Evolutionary conservation across 2,329 filamentous ascomycete genomes (phyloP), one percentile per base, ranked within the genome.

Genomic region (Fusarium longipes): DNA sequence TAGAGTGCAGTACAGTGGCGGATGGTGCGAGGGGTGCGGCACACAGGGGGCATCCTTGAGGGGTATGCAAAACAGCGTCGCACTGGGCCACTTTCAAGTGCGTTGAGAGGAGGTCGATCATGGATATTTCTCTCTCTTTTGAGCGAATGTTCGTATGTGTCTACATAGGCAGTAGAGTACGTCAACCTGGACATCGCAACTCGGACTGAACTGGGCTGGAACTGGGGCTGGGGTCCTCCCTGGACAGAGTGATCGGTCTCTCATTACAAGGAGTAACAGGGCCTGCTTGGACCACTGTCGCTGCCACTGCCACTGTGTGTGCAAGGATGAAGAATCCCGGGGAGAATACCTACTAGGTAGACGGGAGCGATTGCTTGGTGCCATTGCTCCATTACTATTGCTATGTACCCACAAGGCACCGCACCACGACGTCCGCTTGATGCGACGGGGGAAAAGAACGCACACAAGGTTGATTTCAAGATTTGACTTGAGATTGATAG

Each of bases 21-120:
- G 63, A 63, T 68, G 67, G 66, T 68, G 63, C 68, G 63, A 71
- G 69, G 68, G 68, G 74, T 68, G 70, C 71, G 68, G 64, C 71
- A 70, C 38, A 44, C 33, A 50, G 53, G 32, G 30, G n/a, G 17
- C 25, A 43, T 45, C 39, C 52, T 39, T 67, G 66, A 66, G 73
- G 75, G 65, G 75, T 75, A 74, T 58, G 58, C 70, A 67, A 61
- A 77, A 69, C 75, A 76, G 69, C 39, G 76, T 78, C 70, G 71
- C 71, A 77, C 76, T 70, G 72, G 70, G 38, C 58, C 54, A 63
- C 60, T 51, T n/a, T 63, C 51, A 62, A 58, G 61, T 61, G 58
- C 48, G 61, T 61, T 70, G 70, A 70, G 63, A 63, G 49, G 35
- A 59, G 51, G 62, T 65, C 71, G 74, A 75, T 76, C 67, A 70